Percentiles rank a stretch among this genome's conserved stretches.
phyloP scores from a whole-genome alignment of 2,329 filamentous ascomycete species.

The Sporothrix pallida region DNA sequence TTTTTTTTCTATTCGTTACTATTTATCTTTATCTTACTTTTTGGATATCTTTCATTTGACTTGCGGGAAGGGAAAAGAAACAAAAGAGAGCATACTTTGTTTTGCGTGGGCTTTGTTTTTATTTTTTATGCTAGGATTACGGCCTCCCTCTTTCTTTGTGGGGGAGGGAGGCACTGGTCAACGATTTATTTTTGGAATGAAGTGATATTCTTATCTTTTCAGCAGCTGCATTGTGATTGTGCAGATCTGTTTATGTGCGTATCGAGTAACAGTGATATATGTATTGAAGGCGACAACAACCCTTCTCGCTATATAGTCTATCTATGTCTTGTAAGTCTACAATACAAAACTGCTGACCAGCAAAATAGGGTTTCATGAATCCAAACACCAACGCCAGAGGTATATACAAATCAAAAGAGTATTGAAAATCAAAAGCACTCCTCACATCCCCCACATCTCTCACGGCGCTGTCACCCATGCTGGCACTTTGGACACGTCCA shows the following conservation, averaged over 20 bases:
- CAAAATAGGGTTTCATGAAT: not conserved
- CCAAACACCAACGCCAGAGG: conserved; percentile 21
- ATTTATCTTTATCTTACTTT: conserved; percentile 20
- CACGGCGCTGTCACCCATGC: conserved; percentile 44
- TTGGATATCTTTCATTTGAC: not conserved
- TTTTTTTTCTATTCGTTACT: conserved; percentile 14
- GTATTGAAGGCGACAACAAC: too few relatives aligned
- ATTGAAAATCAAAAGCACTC: not conserved
- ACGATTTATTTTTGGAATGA: conserved; percentile 28
- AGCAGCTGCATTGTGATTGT: not conserved
- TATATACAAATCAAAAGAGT: conserved; percentile 21
- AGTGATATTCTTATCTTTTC: conserved; percentile 23
- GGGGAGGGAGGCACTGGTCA: not conserved
- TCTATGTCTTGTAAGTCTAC: too few relatives aligned
- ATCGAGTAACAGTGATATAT: not conserved
- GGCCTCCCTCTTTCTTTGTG: not conserved
- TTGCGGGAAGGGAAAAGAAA: conserved; percentile 20
- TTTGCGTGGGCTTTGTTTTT: not conserved
- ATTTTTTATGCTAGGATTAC: conserved; percentile 26
- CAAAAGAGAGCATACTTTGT: not conserved
- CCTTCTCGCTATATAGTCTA: too few relatives aligned
- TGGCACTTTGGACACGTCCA: conserved; percentile 53
- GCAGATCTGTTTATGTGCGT: not conserved
- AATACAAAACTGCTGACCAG: not conserved
- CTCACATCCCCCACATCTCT: not conserved